Conservation (phyloP, 176 grass and related monocot genomes). For the Oryza meyeriana region DNA sequence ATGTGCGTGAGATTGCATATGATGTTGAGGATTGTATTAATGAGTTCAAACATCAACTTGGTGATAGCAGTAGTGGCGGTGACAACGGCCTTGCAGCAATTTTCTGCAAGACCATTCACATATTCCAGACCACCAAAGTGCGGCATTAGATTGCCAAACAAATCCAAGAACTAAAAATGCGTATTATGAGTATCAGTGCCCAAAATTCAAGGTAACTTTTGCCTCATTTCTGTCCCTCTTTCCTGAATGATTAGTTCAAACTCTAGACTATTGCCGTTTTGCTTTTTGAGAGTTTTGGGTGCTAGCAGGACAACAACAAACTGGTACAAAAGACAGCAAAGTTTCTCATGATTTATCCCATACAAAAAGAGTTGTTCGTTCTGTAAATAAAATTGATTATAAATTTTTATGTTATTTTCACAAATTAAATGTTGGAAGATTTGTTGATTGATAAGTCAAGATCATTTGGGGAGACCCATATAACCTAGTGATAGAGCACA, state of each 20-base stretch:
- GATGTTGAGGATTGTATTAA: slow-evolving; percentile 45
- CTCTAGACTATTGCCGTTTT: neutral
- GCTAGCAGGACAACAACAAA: neutral
- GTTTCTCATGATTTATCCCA: neutral
- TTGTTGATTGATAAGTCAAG: neutral
- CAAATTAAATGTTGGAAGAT: neutral
- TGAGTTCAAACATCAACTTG: slow-evolving; percentile 24
- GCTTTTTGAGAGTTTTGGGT: neutral
- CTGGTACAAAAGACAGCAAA: neutral
- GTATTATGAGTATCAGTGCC: slow-evolving; percentile 4
- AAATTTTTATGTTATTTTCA: neutral
- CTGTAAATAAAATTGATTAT: neutral
- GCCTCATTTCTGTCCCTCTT: neutral
- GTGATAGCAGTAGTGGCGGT: neutral
- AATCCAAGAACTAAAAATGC: slow-evolving; percentile 30
- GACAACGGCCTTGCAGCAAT: neutral
- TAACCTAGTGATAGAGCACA: neutral
- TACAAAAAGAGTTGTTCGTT: neutral
- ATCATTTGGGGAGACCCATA: neutral
- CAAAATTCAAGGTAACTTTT: slow-evolving; percentile 33
- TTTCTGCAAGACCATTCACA: neutral
- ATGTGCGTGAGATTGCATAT: slow-evolving; percentile 34
- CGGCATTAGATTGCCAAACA: slow-evolving; percentile 22
- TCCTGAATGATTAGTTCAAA: neutral
- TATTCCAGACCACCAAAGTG: neutral